These are phyloP conservation scores for Ogataea kodamae DNA, from an alignment of 805 yeast genomes.

Conservation along the genomic window DNA sequence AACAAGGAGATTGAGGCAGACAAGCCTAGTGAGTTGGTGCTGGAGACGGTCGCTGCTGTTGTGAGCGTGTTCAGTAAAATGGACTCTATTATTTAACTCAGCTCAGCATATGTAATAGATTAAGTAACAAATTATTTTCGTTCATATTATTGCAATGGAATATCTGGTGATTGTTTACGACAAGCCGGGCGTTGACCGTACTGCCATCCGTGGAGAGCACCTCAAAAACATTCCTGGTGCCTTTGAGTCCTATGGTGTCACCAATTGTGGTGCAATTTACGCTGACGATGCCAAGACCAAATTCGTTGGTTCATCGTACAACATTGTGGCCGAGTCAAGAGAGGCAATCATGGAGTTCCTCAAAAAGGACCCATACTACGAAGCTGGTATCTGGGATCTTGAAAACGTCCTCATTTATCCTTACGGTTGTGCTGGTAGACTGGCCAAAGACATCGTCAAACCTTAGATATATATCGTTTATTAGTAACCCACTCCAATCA, in stretches of 20 bases:
- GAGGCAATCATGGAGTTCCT: constrained; percentile 65
- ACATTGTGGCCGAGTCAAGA: constrained; percentile 58
- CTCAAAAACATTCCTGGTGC: constrained; percentile 43
- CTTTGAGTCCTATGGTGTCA: constrained; percentile 39
- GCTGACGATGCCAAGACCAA: constrained; percentile 43
- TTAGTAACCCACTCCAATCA: constrained; percentile 82
- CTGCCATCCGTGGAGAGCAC: constrained; percentile 50
- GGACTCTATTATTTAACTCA: constrained; percentile 74
- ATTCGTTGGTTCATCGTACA: constrained; percentile 68
- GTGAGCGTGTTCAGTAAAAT: constrained; percentile 84
- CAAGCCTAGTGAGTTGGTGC: constrained; percentile 54
- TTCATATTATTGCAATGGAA: constrained; percentile 36
- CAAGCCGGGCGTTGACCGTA: constrained; percentile 57
- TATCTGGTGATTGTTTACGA: constrained; percentile 71
- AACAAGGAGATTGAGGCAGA: constrained; percentile 48
- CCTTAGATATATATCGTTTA: constrained; percentile 10
- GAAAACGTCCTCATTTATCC: constrained; percentile 59
- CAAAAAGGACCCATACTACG: constrained; percentile 59
- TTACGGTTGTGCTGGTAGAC: constrained; percentile 43
- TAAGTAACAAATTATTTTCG: constrained; percentile 9
- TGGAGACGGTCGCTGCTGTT: constrained; percentile 93
- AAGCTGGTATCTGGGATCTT: constrained; percentile 74
- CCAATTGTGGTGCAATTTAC: constrained; percentile 51
- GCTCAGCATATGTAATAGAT: constrained; percentile 6
- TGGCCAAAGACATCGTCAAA: constrained; percentile 30